A percentile compares a stretch with the other conserved stretches of the same genome.
These are phyloP conservation scores for Phytophthora citricola DNA, from an alignment of 352 stramenopile genomes.

Conservation along the genomic window DNA sequence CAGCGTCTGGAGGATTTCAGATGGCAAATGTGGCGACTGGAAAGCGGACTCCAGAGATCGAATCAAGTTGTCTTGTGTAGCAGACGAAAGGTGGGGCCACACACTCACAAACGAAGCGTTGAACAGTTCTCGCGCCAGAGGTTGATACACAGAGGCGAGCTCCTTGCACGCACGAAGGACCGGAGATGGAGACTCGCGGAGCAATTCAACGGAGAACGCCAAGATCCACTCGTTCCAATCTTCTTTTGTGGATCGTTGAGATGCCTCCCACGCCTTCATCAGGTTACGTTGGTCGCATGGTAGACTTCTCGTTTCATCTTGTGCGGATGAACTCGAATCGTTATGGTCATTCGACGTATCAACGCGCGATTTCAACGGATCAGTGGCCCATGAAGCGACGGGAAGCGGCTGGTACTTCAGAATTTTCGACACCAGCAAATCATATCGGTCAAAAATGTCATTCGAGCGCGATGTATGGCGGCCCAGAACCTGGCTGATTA, in stretches of 20 bases:
- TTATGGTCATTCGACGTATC: constrained; percentile 46
- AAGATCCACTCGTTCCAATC: constrained; percentile 99
- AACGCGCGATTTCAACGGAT: constrained; percentile 61
- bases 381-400: constrained; percentile 82
- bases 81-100: constrained; percentile 96
- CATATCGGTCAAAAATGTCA: constrained; percentile 90
- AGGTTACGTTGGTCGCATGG: constrained; percentile 87
- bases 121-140: constrained; percentile 98
- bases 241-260: constrained; percentile 86
- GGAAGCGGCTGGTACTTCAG: constrained; percentile 88
- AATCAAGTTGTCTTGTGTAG: constrained; percentile 94
- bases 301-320: constrained; percentile 79
- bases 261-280: constrained; percentile 88
- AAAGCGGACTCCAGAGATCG: constrained; percentile 96
- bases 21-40: constrained; percentile 91
- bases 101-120: constrained; percentile 99
- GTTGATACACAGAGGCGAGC: constrained; percentile 98
- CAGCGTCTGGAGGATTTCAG: constrained; percentile 98
- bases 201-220: constrained; percentile 96
- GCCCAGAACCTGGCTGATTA: constrained; percentile 85
- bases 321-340: constrained; percentile 35
- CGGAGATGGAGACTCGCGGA: constrained; percentile 96
- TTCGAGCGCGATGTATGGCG: constrained; percentile 72
- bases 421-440: constrained; percentile 89
- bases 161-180: constrained; percentile 95